Base-by-base conservation (phyloP, 2,329 filamentous ascomycete genomes). In the Rhynchosporium graminicola region DNA sequence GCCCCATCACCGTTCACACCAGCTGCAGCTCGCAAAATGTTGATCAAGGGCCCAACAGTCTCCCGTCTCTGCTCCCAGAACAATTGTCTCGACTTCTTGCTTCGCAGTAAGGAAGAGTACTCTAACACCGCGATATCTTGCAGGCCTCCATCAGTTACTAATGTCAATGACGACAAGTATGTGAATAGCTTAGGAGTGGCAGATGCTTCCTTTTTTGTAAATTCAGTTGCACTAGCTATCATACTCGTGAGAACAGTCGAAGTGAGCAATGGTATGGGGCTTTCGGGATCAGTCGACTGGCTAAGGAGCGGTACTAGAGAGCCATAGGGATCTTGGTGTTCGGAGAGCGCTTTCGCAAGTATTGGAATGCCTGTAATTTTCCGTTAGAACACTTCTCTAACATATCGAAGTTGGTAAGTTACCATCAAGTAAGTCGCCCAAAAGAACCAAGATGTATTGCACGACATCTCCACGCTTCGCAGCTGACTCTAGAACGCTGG, bases 41-140 rank as follows among this genome's bases (percentile, higher is more conserved):
- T 87, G 69, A 97, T 80, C 65, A 98, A 79, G 8, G 95, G 94
- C 51, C 82, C 83, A 43, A 97, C 77, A 0, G 93, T 97, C 78
- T 97, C 91, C 74, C 87, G 87, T 70, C 91, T 85, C 76, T 97
- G 91, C 67, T 89, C 85, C 95, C 95, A 99, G 78, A 98, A 98
- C 61, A 95, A 82, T 69, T 88, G 82, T 67, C 95, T 85, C 3
- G 92, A 86, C 62, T 85, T 85, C 65, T 82, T 84, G 45, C 87
- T 91, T 65, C 92, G 88, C 38, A 99, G 82, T 38, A 99, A 81
- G 26, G 90, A 83, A 42, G 95, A 97, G 77, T 94, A 96, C 74
- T 94, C 87, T 73, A 95, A 91, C 12, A 98, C 92, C 31, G 92
- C 94, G 73, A 98, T 97, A 74, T 99, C 95, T 77, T 99, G 95